phyloP scores from a whole-genome alignment of 176 grass and related monocot genomes.

The Puccinellia tenuiflora region DNA sequence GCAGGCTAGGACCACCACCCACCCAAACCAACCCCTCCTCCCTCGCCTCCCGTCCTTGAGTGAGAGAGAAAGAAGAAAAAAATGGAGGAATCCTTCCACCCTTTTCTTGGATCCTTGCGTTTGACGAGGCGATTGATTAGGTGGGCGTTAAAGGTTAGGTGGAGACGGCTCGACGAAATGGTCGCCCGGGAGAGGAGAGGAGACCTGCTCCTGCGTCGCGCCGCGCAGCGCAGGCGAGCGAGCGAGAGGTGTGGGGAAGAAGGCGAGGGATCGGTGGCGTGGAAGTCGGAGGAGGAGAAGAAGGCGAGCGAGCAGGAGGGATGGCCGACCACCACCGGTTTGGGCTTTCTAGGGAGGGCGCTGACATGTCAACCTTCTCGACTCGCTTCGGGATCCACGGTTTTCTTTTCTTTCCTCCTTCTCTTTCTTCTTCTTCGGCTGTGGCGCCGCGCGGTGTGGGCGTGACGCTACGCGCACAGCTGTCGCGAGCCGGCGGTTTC shows the following conservation, averaged over 20 bases:
- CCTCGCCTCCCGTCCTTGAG: neutral
- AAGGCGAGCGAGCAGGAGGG: neutral
- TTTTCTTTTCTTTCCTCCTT: neutral
- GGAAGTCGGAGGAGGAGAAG: neutral
- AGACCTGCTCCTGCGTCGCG: neutral
- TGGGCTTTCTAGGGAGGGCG: neutral
- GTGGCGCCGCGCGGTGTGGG: neutral
- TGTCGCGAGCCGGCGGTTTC: fast-evolving
- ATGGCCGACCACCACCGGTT: neutral
- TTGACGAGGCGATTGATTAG: constrained; percentile 28
- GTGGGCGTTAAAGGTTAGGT: constrained; percentile 25
- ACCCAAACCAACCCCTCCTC: neutral
- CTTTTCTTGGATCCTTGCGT: constrained; percentile 8
- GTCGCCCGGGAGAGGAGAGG: neutral
- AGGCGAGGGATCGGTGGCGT: neutral
- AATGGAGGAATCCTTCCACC: neutral
- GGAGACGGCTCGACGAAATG: constrained; percentile 18
- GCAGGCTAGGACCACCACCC: neutral
- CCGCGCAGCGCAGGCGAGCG: neutral
- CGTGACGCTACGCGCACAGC: neutral
- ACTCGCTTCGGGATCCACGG: constrained; percentile 33
- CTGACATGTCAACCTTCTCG: constrained; percentile 38
- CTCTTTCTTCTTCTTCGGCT: neutral
- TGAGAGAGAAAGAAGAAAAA: neutral
- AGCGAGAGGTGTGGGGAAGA: neutral